Evolutionary conservation across 305 asterid genomes (phyloP), one percentile per base, ranked within the genome.

Genomic region (Stenogyne calaminthoides): DNA sequence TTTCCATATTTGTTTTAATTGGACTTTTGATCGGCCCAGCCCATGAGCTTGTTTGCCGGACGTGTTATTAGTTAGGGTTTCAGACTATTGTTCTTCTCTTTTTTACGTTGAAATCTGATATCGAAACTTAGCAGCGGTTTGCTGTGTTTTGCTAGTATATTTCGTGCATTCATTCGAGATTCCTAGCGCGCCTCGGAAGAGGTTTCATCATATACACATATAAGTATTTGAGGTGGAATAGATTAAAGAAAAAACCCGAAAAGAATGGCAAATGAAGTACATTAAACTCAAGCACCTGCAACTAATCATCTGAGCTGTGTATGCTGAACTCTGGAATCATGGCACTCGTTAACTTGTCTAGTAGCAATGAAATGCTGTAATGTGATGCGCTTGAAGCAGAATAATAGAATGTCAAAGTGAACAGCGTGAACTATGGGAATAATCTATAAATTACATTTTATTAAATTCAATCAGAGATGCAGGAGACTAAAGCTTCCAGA

Each of bases 291-390:
- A 8, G 46, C 46, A 40, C 46, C 46, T 40, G 46, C 46, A 40
- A 40, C 46, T 40, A 40, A 40, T 40, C 46, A 40, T 40, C 46
- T 32, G 36, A 32, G 7, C 36, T 32, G 36, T 5, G 6, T 32
- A 4, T 32, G 36, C 62, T 59, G 86, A 74, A 73, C 52, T 74
- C 77, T 82, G 27, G 89, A 79, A 70, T 65, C 39, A 63, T 84
- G 91, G 62, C 59, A 70, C 12, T 83, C 89, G 76, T 91, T 93
- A 32, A 87, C 80, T 72, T 85, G 88, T 80, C 95, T 86, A 44
- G 98, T 91, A 89, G 86, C 88, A 93, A 82, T 18, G 97, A 89
- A 63, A 91, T 82, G 40, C 93, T 88, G 71, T 87, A 89, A 72
- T 87, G 88, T 40, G 96, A 89, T 71, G 90, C 87, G 76, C 96